Evolutionary conservation across 2,329 filamentous ascomycete species (phyloP).

Genomic region (Aciculosporium take): DNA sequence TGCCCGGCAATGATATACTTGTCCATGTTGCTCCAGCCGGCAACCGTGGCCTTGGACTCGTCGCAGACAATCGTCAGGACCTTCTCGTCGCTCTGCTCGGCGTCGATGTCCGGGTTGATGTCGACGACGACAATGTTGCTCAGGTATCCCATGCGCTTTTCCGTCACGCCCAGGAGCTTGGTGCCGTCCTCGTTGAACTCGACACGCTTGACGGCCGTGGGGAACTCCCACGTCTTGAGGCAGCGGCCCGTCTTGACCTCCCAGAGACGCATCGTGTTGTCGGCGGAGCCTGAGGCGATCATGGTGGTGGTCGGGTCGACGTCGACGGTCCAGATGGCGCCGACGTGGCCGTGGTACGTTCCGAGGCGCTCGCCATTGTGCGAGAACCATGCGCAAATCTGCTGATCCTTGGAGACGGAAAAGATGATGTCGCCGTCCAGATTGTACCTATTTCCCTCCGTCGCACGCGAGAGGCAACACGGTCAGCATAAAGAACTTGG

Average conservation of each 20-base stretch:
- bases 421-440: slow-evolving; percentile 94
- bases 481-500: slow-evolving; percentile 1
- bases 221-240: slow-evolving; percentile 96
- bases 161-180: slow-evolving; percentile 82
- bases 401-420: slow-evolving; percentile 89
- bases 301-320: slow-evolving; percentile 84
- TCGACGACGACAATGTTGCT: slow-evolving; percentile 89
- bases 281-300: slow-evolving; percentile 87
- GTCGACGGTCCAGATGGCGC: slow-evolving; percentile 97
- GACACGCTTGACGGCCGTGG: slow-evolving; percentile 91
- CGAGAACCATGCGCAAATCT: slow-evolving; percentile 92
- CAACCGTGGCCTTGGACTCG: slow-evolving; percentile 92
- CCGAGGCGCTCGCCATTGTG: slow-evolving; percentile 97
- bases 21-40: slow-evolving; percentile 85
- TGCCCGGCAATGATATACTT: slow-evolving; percentile 97
- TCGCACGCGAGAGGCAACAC: neutral
- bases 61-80: slow-evolving; percentile 80
- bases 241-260: slow-evolving; percentile 84
- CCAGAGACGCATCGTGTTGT: slow-evolving; percentile 97
- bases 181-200: slow-evolving; percentile 93
- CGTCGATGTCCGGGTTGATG: slow-evolving; percentile 69
- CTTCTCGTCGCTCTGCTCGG: slow-evolving; percentile 73
- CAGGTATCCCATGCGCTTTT: slow-evolving; percentile 95
- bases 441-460: slow-evolving; percentile 57
- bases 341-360: slow-evolving; percentile 92